These are phyloP conservation scores for Zizania latifolia DNA, from an alignment of 176 grass and related monocot genomes.

Conservation along the genomic window DNA sequence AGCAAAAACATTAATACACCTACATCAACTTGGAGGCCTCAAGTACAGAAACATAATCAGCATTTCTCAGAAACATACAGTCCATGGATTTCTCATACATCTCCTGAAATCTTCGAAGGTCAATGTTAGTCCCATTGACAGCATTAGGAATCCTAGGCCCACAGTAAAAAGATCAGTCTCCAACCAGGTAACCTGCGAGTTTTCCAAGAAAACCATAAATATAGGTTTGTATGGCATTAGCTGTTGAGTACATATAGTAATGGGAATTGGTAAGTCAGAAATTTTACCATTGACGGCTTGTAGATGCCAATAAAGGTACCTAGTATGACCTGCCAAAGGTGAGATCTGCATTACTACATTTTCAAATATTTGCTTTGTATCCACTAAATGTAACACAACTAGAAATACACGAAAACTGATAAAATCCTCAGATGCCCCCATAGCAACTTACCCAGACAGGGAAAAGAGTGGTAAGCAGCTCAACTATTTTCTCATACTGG, in stretches of 20 bases:
- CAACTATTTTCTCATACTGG: constrained; percentile 80
- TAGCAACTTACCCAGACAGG: constrained; percentile 75
- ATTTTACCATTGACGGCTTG: constrained; percentile 78
- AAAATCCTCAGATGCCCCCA: constrained; percentile 23
- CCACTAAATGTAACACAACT: background rate
- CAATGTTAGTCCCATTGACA: constrained; percentile 93
- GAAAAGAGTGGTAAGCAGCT: constrained; percentile 93
- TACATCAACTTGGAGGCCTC: constrained; percentile 7
- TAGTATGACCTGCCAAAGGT: constrained; percentile 65
- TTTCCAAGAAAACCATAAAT: constrained; percentile 17
- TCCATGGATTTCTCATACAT: constrained; percentile 98
- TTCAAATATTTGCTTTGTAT: constrained; percentile 9
- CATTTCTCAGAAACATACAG: constrained; percentile 52
- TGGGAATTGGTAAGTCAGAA: background rate
- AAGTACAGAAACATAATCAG: background rate
- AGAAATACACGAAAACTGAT: constrained; percentile 10
- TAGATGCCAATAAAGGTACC: constrained; percentile 90
- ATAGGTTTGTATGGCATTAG: constrained; percentile 8
- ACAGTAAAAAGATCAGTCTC: constrained; percentile 93
- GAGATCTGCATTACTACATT: constrained; percentile 18
- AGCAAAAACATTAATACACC: constrained; percentile 28
- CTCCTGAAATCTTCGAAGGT: constrained; percentile 96
- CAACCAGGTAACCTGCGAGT: constrained; percentile 87
- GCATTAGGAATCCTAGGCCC: constrained; percentile 88
- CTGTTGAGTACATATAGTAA: constrained; percentile 10